Percentiles rank a stretch among this genome's conserved stretches.
Conservation (phyloP, 2,329 filamentous ascomycete genomes). For the Ceratocystis eucalypticola region DNA sequence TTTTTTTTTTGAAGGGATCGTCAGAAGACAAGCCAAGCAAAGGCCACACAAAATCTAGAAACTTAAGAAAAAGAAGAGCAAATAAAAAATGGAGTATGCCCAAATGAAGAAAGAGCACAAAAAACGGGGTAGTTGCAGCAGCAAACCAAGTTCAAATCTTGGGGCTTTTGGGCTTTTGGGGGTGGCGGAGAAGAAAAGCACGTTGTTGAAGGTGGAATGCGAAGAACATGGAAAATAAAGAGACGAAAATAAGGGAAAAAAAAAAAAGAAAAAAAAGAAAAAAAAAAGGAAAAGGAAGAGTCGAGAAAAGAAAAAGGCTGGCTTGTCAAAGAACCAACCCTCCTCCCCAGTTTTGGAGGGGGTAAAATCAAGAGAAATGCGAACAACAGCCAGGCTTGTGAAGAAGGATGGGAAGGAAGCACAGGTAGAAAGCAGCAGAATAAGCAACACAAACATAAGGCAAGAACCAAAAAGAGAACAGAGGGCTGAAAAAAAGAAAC, state of each 20-base stretch:
- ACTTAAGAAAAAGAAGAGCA: not conserved
- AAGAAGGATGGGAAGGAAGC: not conserved
- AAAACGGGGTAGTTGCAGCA: not conserved
- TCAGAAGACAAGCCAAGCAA: not conserved
- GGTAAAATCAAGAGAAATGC: not conserved
- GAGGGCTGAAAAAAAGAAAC: not conserved
- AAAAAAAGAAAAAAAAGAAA: not conserved
- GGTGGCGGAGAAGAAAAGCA: not conserved
- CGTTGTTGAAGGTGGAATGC: not conserved
- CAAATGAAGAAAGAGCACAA: not conserved
- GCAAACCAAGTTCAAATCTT: not conserved
- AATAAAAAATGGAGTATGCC: not conserved
- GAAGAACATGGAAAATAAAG: not conserved
- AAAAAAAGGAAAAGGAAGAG: not conserved
- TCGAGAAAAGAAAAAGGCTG: not conserved
- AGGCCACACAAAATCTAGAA: not conserved
- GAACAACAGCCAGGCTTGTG: not conserved
- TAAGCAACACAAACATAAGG: not conserved
- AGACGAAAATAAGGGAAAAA: not conserved
- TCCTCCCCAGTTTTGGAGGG: not conserved
- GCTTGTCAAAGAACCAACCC: not conserved
- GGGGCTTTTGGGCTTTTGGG: not conserved
- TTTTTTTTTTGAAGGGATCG: conserved; percentile 1
- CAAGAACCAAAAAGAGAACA: not conserved
- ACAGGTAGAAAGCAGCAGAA: not conserved